Evolutionary conservation across 345 rosid genomes (phyloP), one percentile per base, ranked within the genome.

Genomic region (Raphanus raphanistrum): DNA sequence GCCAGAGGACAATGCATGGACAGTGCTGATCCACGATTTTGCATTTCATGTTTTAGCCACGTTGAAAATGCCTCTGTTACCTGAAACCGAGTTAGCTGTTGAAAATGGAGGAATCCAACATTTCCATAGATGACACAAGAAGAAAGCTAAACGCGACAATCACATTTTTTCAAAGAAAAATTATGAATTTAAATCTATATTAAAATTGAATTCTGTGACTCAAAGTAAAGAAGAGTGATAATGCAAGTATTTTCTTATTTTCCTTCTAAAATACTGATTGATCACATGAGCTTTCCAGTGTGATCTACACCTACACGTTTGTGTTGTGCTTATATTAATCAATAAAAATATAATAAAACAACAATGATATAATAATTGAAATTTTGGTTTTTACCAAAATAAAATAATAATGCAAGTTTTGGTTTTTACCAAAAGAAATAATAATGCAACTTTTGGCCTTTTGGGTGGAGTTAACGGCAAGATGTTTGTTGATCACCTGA

Each of bases 1-100:
- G 66, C 66, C 25, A 31, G 66, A 62, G 66, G 41, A 31, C 64
- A 60, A 27, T 26, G 35, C 64, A 60, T 59, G 63, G 63, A 59
- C 36, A 61, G 13, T 29, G 36, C 38, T 61, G 66, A 62, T 31
- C 38, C 5, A 62, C 38, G 25, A 62, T n/a, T 31, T 38, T 6
- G 25, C 41, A n/a, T n/a, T n/a, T 31, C 25, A 62, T 13, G 26
- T 62, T 31, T 62, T 31, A 62, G 38, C 5, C 66, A 31, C 41
- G 66, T 62, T 62, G 66, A 62, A 62, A 62, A 62, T 62, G 66
- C 41, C 4, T 2, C 25, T 61, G 13, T 31, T 29, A 29, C 16
- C 21, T 5, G 21, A 31, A 62, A 62, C 38, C 21, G 21, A n/a
- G 21, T 31, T 29, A 31, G 38, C 41, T 62, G 32, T 29, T 29